A percentile compares a stretch with the other conserved stretches of the same genome.
phyloP scores from a whole-genome alignment of 1,284 basidiomycete genomes.

The Neolentinus lepideus region DNA sequence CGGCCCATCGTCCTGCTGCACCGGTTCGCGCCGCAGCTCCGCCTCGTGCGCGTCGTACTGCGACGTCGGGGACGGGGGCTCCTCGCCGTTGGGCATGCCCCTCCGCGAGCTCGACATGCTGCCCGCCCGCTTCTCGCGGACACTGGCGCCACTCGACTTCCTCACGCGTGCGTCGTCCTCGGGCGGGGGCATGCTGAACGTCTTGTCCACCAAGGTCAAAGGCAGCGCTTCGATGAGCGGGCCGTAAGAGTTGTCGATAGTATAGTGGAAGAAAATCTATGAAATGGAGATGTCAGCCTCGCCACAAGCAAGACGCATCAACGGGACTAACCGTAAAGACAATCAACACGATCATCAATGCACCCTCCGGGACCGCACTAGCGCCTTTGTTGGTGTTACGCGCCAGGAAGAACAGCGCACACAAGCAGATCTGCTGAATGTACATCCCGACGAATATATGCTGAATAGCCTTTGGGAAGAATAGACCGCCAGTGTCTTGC shows the following conservation, averaged over 20 bases:
- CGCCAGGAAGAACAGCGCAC: conserved; percentile 85
- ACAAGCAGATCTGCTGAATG: conserved; percentile 76
- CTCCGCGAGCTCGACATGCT: not conserved
- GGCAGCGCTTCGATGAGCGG: conserved; percentile 66
- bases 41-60: conserved; percentile 3
- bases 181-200: conserved; percentile 30
- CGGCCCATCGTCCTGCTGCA: conserved; percentile 18
- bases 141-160: conserved; percentile 14
- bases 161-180: not conserved
- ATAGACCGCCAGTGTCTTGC: conserved; percentile 87
- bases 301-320: too few relatives aligned
- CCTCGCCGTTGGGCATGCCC: not conserved
- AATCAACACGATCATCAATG: conserved; percentile 81
- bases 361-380: conserved; percentile 65
- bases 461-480: conserved; percentile 92
- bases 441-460: conserved; percentile 94
- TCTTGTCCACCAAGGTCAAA: conserved; percentile 69
- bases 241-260: conserved; percentile 64
- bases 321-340: conserved; percentile 57
- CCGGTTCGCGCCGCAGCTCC: conserved; percentile 5
- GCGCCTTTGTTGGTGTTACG: conserved; percentile 42
- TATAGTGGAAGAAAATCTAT: conserved; percentile 59
- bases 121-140: conserved; percentile 2
- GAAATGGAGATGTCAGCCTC: too few relatives aligned
- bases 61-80: conserved; percentile 3